A percentile compares a stretch with the other conserved stretches of the same genome.
Conservation (phyloP, 1,284 basidiomycete genomes). For the Austroboletus novae-zelandiae region DNA sequence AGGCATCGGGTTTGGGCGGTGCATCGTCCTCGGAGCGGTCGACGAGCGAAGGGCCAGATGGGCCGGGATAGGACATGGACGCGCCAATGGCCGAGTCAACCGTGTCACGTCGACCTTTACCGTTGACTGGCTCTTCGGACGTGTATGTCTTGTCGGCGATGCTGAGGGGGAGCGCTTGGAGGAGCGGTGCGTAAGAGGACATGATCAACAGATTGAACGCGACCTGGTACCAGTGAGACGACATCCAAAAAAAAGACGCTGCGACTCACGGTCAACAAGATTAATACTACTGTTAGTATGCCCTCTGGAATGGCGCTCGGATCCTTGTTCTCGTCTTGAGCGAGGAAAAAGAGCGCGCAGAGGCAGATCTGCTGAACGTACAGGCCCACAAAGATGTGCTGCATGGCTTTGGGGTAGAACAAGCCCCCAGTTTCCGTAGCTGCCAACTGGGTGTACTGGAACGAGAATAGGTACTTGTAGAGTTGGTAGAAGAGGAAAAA, state of each 20-base stretch:
- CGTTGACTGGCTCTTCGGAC: constrained; percentile 25
- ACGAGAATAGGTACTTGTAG: constrained; percentile 90
- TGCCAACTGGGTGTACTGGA: constrained; percentile 73
- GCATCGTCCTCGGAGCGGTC: background rate
- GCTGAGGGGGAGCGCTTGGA: constrained; percentile 69
- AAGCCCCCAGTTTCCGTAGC: constrained; percentile 86
- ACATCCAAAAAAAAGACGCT: background rate
- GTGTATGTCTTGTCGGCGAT: constrained; percentile 70
- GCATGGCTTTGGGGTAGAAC: constrained; percentile 95
- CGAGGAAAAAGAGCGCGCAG: constrained; percentile 86
- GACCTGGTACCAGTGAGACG: constrained; percentile 38
- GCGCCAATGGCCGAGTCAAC: constrained; percentile 7
- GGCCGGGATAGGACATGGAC: constrained; percentile 6
- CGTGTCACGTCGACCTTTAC: constrained; percentile 7
- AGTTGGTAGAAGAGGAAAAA: constrained; percentile 85
- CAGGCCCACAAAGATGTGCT: constrained; percentile 90
- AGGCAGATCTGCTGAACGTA: constrained; percentile 84
- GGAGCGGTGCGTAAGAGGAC: constrained; percentile 66
- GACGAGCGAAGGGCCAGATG: constrained; percentile 7
- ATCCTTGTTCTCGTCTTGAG: constrained; percentile 49
- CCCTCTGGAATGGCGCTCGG: constrained; percentile 70
- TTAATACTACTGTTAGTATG: constrained; percentile 80
- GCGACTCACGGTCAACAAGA: constrained; percentile 70
- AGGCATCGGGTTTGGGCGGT: constrained; percentile 1
- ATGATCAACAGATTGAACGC: constrained; percentile 69